Conservation (phyloP, 225 moss, liverwort and hornwort genomes). For the Lunularia cruciata region DNA sequence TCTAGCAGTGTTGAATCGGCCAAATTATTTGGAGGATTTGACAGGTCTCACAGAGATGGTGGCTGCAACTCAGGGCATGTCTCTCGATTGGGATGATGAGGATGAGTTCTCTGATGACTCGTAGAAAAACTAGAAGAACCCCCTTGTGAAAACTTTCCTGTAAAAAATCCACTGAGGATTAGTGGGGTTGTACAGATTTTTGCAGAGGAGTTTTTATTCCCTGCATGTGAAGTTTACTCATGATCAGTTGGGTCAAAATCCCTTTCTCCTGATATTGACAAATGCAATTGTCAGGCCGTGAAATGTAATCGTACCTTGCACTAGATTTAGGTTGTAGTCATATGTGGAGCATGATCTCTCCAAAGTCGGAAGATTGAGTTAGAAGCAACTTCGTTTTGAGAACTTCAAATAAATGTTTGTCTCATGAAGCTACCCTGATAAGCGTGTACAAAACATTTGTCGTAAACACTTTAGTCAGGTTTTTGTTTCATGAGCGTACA, state of each 20-base stretch:
- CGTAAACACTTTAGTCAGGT: no score
- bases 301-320: no score
- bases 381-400: no score
- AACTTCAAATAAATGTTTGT: no score
- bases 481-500: no score
- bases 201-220: not conserved
- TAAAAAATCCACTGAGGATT: not conserved
- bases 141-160: not conserved
- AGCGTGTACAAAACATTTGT: no score
- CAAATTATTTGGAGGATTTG: slow-evolving; percentile 91
- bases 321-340: not conserved
- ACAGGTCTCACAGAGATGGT: slow-evolving; percentile 93
- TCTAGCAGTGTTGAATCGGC: slow-evolving; percentile 81
- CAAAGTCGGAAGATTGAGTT: no score
- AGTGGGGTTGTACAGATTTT: slow-evolving; percentile 13
- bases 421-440: no score
- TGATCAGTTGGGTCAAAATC: not conserved
- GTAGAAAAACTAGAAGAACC: slow-evolving; percentile 6
- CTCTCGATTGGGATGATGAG: slow-evolving; percentile 86
- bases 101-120: slow-evolving; percentile 52
- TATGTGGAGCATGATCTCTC: no score
- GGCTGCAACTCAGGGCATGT: slow-evolving; percentile 57
- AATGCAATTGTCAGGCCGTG: not conserved
- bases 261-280: not conserved
- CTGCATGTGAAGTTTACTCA: not conserved